Conservation (phyloP, 768 basidiomycete genomes). For the Inosperma sp. region DNA sequence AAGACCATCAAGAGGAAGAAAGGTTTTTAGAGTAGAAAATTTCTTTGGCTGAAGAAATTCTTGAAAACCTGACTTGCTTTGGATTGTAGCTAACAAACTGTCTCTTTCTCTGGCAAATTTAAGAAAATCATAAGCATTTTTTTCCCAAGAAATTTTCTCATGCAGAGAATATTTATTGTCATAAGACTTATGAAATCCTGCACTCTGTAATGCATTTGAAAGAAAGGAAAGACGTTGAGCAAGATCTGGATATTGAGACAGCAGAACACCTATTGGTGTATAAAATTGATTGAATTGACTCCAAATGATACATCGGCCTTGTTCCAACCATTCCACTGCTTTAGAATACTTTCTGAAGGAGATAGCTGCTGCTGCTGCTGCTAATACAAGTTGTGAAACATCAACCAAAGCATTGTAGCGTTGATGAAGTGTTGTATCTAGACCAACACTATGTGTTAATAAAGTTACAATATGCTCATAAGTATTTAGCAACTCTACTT, state of each 20-base stretch:
- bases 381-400: neutral
- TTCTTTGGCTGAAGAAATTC: slow-evolving; percentile 16
- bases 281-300: slow-evolving; percentile 22
- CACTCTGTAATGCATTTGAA: slow-evolving; percentile 8
- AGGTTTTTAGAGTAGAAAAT: slow-evolving; percentile 5
- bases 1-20: slow-evolving; percentile 13
- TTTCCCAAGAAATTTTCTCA: slow-evolving; percentile 3
- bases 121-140: slow-evolving; percentile 2
- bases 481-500: too few relatives aligned
- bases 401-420: slow-evolving; percentile 10
- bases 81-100: slow-evolving; percentile 13
- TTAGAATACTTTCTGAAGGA: slow-evolving; percentile 12
- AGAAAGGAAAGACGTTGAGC: slow-evolving; percentile 9
- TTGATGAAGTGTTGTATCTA: slow-evolving; percentile 13
- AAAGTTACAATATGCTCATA: too few relatives aligned
- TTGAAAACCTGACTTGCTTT: slow-evolving; percentile 13
- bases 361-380: slow-evolving; percentile 4
- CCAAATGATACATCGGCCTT: slow-evolving; percentile 26
- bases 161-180: too few relatives aligned
- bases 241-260: slow-evolving; percentile 2
- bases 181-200: neutral
- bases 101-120: slow-evolving; percentile 5
- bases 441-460: slow-evolving; percentile 17
- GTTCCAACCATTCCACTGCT: slow-evolving; percentile 27
- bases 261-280: slow-evolving; percentile 23